Conservation (phyloP, 164 flowering plant genomes). For the Aristolochia fimbriata region DNA sequence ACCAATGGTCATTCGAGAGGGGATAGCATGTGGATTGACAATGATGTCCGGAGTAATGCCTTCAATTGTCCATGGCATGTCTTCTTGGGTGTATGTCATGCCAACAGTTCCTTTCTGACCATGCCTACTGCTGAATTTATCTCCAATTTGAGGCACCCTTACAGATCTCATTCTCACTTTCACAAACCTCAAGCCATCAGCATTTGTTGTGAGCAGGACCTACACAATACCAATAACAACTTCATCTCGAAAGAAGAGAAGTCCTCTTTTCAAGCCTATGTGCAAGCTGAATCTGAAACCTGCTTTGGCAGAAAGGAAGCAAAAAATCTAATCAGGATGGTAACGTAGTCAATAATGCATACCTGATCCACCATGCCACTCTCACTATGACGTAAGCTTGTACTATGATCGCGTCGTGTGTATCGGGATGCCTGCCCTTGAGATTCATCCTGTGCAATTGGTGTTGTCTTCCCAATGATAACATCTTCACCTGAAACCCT, state of each 20-base stretch:
- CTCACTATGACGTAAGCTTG: slow-evolving; percentile 93
- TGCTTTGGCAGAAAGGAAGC: too few relatives aligned
- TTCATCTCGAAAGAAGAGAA: too few relatives aligned
- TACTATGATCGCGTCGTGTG: slow-evolving; percentile 86
- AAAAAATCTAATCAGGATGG: too few relatives aligned
- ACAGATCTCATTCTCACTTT: slow-evolving; percentile 86
- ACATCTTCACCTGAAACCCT: slow-evolving; percentile 95
- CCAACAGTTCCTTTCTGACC: slow-evolving; percentile 14
- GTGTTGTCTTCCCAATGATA: slow-evolving; percentile 96
- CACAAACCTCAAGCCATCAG: slow-evolving; percentile 94
- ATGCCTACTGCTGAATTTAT: slow-evolving; percentile 9
- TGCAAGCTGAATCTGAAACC: too few relatives aligned
- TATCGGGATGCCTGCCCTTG: slow-evolving; percentile 80
- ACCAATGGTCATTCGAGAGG: slow-evolving; percentile 97
- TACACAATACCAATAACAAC: slow-evolving; percentile 3
- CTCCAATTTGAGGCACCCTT: slow-evolving; percentile 88
- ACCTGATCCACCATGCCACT: slow-evolving; percentile 51
- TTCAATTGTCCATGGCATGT: slow-evolving; percentile 10
- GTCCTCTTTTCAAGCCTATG: too few relatives aligned
- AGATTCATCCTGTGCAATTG: slow-evolving; percentile 81
- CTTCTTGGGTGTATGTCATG: slow-evolving; percentile 10
- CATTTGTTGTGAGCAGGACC: slow-evolving; percentile 92
- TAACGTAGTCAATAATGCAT: too few relatives aligned
- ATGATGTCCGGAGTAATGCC: slow-evolving; percentile 9
- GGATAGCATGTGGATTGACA: slow-evolving; percentile 96